These are phyloP conservation scores for Populus nigra DNA, from an alignment of 345 rosid genomes.

Conservation along the genomic window DNA sequence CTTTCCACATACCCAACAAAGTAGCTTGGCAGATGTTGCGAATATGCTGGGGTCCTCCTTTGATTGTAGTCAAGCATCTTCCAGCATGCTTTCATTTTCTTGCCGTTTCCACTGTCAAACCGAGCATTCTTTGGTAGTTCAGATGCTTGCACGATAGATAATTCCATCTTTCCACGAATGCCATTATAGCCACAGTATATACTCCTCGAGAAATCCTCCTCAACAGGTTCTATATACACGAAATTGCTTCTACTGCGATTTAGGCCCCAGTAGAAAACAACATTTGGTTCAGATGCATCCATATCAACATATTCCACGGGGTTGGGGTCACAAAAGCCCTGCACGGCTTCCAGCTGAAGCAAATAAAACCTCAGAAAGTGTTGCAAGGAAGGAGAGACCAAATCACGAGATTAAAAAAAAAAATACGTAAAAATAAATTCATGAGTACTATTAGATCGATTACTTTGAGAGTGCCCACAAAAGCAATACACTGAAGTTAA, in stretches of 20 bases:
- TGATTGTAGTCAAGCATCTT: constrained; percentile 40
- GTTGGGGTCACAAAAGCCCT: constrained; percentile 55
- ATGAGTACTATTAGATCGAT: background rate
- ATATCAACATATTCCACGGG: constrained; percentile 44
- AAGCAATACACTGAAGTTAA: background rate
- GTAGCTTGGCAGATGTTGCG: constrained; percentile 41
- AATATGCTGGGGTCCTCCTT: constrained; percentile 34
- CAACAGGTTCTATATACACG: constrained; percentile 31
- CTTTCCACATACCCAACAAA: constrained; percentile 33
- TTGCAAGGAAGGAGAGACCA: background rate
- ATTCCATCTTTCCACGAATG: constrained; percentile 30
- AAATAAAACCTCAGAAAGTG: constrained; percentile 1
- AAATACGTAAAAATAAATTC: background rate
- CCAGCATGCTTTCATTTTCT: constrained; percentile 44
- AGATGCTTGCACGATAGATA: constrained; percentile 44
- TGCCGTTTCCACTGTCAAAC: constrained; percentile 25
- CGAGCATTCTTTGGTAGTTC: constrained; percentile 34
- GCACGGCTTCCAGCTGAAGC: constrained; percentile 50
- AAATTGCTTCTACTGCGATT: constrained; percentile 31
- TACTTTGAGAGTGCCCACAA: background rate
- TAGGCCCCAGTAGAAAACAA: constrained; percentile 51
- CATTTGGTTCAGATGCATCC: constrained; percentile 31
- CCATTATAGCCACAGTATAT: constrained; percentile 41
- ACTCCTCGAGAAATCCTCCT: constrained; percentile 42
- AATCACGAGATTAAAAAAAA: background rate